phyloP scores from a whole-genome alignment of 306 rosid genomes.

The Cicer bijugum region DNA sequence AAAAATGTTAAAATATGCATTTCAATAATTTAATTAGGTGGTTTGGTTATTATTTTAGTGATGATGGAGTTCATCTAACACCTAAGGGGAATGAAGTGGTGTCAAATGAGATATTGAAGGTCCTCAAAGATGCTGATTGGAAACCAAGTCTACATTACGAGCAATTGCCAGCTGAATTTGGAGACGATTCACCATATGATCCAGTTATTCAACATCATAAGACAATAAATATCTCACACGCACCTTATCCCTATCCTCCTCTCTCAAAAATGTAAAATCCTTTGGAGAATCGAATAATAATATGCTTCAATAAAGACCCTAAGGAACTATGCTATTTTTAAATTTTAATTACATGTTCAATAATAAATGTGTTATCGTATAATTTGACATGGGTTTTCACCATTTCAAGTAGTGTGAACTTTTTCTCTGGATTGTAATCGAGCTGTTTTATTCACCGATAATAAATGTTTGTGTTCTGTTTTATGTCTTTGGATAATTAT shows the following conservation, averaged over 20 bases:
- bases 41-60: conserved; percentile 41
- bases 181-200: conserved; percentile 54
- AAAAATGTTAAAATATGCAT: not conserved
- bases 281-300: not conserved
- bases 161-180: conserved; percentile 60
- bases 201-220: conserved; percentile 42
- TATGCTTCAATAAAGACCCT: not conserved
- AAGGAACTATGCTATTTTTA: no score
- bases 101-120: conserved; percentile 55
- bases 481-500: no score
- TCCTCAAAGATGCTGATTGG: conserved; percentile 67
- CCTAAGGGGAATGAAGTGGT: conserved; percentile 65
- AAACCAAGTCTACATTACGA: conserved; percentile 59
- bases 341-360: not conserved
- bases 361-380: not conserved
- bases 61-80: conserved; percentile 71
- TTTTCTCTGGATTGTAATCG: no score
- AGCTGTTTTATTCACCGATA: no score
- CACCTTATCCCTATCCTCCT: not conserved
- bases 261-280: not conserved
- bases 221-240: conserved; percentile 40
- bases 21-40: not conserved
- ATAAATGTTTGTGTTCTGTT: no score
- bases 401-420: not conserved
- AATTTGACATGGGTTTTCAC: no score